These are phyloP conservation scores for Naganishia sp. DNA, from an alignment of 1,284 basidiomycete genomes.

Conservation along the genomic window DNA sequence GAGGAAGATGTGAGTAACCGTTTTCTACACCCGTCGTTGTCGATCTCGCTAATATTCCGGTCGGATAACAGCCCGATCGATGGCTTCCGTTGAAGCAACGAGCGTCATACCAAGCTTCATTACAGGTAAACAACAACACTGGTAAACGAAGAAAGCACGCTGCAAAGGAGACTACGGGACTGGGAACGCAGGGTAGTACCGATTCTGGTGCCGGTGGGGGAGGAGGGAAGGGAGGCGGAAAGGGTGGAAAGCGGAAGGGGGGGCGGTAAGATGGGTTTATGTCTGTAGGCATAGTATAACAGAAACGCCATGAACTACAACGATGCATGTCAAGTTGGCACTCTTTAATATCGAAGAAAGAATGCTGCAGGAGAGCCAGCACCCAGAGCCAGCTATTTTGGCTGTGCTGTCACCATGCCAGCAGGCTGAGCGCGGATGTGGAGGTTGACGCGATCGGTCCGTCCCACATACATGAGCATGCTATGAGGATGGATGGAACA, in stretches of 20 bases:
- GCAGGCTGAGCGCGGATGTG: too few species aligned
- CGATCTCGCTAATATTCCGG: background rate
- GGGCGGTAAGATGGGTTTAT: conserved; percentile 9
- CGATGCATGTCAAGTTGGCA: too few species aligned
- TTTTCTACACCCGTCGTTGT: background rate
- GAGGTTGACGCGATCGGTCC: too few species aligned
- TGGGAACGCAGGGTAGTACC: conserved; percentile 30
- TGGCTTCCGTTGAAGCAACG: conserved; percentile 52
- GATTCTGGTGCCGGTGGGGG: conserved; percentile 8
- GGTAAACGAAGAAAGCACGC: conserved; percentile 22
- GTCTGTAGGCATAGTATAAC: too few species aligned
- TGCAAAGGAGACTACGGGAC: conserved; percentile 26
- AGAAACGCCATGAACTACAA: too few species aligned
- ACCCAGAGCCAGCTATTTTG: background rate
- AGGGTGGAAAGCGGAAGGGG: conserved; percentile 26
- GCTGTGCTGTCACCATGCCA: too few species aligned
- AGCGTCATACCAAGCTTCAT: conserved; percentile 37
- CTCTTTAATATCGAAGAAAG: too few species aligned
- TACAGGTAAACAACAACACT: background rate
- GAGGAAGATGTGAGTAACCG: conserved; percentile 49
- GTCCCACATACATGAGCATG: too few species aligned
- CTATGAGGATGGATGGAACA: too few species aligned
- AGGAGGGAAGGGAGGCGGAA: conserved; percentile 6
- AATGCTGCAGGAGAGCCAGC: too few species aligned
- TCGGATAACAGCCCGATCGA: conserved; percentile 46